Evolutionary conservation across 2,329 filamentous ascomycete genomes (phyloP), one percentile per base, ranked within the genome.

Genomic region (Rutstroemia sp.): DNA sequence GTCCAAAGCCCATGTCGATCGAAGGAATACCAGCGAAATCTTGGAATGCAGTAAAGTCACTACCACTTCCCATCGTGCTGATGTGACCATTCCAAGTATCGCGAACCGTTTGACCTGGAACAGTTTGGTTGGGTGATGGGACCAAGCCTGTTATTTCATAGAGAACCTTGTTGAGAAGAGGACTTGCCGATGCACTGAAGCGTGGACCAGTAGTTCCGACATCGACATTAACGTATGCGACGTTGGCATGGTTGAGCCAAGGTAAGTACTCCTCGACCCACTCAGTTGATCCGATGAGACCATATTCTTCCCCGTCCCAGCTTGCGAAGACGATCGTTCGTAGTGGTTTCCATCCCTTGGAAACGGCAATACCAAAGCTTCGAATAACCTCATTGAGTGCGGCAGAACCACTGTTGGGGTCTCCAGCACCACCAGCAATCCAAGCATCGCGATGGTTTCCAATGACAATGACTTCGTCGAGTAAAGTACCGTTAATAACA

Each of bases 371-470:
- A 23, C 88, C 87, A 61, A 94, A 89, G 50, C 83, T 83, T 53
- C 88, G 81, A 51, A 92, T 80, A 1, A 92, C 83, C 64, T 95
- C 89, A 61, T 90, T 91, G 46, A 95, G 71, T 0, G 86, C 82
- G 4, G 89, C 87, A 16, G 87, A 91, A 59, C 89, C 89, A 60
- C 86, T 88, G 74, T 92, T 92, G 1, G 89, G 89, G 64, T 95
- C 89, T 12, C 78, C 87, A 16, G 88, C 88, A 23, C 89, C 89
- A n/a, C 89, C 89, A 19, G 86, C 85, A 65, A 92, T 86, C 89
- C 89, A 95, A 0, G 92, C 89, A 71, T 96, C 91, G 36, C 91
- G 83, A 68, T 96, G 92, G 67, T 95, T 96, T n/a, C 92, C 91
- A 34, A 97, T 75, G 3, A 99, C 79, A 47, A 99, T 77, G 1